These are phyloP conservation scores for Populus hybrid DNA, from an alignment of 441 rosid genomes.

Conservation along the genomic window DNA sequence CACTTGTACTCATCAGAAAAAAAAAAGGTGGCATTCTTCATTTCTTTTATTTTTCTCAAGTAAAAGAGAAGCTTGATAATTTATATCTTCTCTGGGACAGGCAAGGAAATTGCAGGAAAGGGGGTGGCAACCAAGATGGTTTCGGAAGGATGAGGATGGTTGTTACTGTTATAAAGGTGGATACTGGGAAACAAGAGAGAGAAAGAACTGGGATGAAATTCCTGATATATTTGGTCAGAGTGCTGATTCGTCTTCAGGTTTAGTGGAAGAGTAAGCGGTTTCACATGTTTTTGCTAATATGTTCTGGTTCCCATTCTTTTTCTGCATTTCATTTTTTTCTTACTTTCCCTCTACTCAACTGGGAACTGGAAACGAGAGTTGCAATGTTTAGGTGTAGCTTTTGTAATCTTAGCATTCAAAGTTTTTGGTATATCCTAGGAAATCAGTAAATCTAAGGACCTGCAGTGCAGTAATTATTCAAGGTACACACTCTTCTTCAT, in stretches of 20 bases:
- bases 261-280: slow-evolving; percentile 29
- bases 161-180: slow-evolving; percentile 74
- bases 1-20: too few relatives aligned
- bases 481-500: too few relatives aligned
- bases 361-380: neutral
- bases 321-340: neutral
- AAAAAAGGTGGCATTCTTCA: too few relatives aligned
- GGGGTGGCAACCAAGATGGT: slow-evolving; percentile 99
- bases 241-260: slow-evolving; percentile 26
- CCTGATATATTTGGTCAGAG: slow-evolving; percentile 70
- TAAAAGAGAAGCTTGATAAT: too few relatives aligned
- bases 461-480: too few relatives aligned
- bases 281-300: neutral
- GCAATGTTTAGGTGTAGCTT: too few relatives aligned
- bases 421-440: too few relatives aligned
- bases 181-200: slow-evolving; percentile 91
- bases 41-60: too few relatives aligned
- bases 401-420: too few relatives aligned
- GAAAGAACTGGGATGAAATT: slow-evolving; percentile 60
- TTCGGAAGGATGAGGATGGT: slow-evolving; percentile 72
- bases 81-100: slow-evolving; percentile 31
- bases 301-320: neutral
- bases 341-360: neutral
- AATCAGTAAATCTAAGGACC: too few relatives aligned
- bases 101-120: slow-evolving; percentile 94